These are phyloP conservation scores for Dunaliella primolecta DNA, from an alignment of 139 green algal species.

Conservation along the genomic window DNA sequence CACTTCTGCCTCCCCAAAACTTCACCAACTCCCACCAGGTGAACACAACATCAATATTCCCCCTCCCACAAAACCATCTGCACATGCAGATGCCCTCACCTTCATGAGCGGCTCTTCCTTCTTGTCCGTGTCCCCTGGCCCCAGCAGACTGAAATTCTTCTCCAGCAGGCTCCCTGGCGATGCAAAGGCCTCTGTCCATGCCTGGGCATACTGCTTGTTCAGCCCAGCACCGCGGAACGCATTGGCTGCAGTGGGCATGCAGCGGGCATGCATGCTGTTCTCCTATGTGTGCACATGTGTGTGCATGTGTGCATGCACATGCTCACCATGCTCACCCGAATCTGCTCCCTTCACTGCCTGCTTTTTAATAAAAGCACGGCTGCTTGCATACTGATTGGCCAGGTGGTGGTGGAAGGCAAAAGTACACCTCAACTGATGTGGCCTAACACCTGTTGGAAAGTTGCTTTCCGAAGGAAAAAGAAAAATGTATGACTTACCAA, in stretches of 20 bases:
- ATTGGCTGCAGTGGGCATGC: not conserved
- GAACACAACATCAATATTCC: too few species aligned
- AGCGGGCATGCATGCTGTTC: not conserved
- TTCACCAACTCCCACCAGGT: too few species aligned
- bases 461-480: too few species aligned
- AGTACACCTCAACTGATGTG: too few species aligned
- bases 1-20: too few species aligned
- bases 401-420: too few species aligned
- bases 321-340: not conserved
- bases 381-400: too few species aligned
- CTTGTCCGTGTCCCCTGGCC: not conserved
- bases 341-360: too few species aligned
- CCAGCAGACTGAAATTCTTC: slow-evolving; percentile 16
- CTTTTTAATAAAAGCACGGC: too few species aligned
- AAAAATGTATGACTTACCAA: not conserved
- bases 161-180: slow-evolving; percentile 16
- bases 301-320: too few species aligned
- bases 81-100: not conserved
- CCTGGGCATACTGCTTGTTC: not conserved
- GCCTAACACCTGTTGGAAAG: too few species aligned
- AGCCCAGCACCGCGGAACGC: not conserved
- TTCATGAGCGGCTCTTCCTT: slow-evolving; percentile 10
- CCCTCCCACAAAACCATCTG: too few species aligned
- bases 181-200: slow-evolving; percentile 3
- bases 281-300: not conserved